These are phyloP conservation scores for Neurospora sp. DNA, from an alignment of 495 filamentous ascomycete species.

Conservation along the genomic window DNA sequence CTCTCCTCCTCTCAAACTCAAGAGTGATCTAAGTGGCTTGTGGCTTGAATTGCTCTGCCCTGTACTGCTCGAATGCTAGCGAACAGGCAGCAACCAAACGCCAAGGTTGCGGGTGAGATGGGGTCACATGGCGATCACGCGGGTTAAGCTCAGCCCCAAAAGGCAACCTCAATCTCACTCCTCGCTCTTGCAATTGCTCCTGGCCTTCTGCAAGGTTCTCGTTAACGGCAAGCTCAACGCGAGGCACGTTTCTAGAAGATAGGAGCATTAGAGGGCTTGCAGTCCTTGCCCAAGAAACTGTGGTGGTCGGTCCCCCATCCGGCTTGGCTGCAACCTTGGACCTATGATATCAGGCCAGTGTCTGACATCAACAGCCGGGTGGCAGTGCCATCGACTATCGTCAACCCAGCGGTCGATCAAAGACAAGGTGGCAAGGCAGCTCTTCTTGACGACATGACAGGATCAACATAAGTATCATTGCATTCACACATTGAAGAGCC, in stretches of 20 bases:
- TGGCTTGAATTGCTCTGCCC: background rate
- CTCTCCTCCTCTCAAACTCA: background rate
- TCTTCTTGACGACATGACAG: background rate
- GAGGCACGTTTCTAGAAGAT: background rate
- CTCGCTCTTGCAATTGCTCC: background rate
- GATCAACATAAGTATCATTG: background rate
- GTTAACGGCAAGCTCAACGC: background rate
- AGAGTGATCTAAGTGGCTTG: background rate
- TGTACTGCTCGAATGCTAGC: background rate
- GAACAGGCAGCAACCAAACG: background rate
- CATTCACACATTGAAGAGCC: background rate
- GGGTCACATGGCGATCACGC: background rate
- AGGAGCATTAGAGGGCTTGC: background rate
- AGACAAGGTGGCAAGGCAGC: background rate
- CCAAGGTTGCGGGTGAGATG: background rate
- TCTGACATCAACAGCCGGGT: background rate
- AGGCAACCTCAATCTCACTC: background rate
- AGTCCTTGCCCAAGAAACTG: background rate
- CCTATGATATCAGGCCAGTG: background rate
- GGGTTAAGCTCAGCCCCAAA: background rate
- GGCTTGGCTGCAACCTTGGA: background rate
- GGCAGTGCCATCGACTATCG: background rate
- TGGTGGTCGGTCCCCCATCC: background rate
- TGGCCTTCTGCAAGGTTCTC: background rate
- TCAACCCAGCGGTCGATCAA: background rate